phyloP scores from a whole-genome alignment of 2,329 filamentous ascomycete species.

The Colletotrichum incanum region DNA sequence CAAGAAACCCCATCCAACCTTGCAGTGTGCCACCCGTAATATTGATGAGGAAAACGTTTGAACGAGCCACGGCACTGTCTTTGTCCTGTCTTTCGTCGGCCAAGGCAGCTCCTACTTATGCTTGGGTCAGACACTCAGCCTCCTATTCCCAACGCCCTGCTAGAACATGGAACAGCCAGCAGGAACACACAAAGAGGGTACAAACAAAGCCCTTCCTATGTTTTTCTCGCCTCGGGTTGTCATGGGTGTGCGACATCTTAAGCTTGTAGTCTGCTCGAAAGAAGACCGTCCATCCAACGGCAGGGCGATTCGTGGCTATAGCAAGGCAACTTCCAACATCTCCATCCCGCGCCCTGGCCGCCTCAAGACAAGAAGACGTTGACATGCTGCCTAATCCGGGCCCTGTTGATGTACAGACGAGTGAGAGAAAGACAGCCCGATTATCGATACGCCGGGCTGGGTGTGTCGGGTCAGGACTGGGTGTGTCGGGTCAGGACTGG shows the following conservation, averaged over 20 bases:
- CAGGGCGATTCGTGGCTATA: not conserved
- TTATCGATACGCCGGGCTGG: constrained; percentile 13
- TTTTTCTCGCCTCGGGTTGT: not conserved
- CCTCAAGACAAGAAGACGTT: not conserved
- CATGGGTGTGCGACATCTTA: not conserved
- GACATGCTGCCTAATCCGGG: constrained; percentile 3
- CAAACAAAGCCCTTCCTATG: not conserved
- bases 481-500: too few species aligned
- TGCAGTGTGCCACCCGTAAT: not conserved
- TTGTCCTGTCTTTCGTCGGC: constrained; percentile 20
- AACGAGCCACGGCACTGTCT: constrained; percentile 11
- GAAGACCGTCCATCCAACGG: not conserved
- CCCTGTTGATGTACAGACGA: not conserved
- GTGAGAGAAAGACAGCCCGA: not conserved
- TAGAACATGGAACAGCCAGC: not conserved
- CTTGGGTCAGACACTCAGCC: constrained; percentile 12
- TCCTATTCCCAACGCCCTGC: not conserved
- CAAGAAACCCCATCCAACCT: not conserved
- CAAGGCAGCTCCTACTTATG: constrained; percentile 2
- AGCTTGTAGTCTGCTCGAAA: not conserved
- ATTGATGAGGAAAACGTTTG: not conserved
- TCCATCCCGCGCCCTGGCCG: not conserved
- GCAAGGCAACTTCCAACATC: not conserved
- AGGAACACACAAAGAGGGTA: constrained; percentile 11
- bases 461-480: not conserved